A percentile compares a stretch with the other conserved stretches of the same genome.
Evolutionary conservation across 352 stramenopile species (phyloP).

Genomic region (Phytophthora sansomeana): DNA sequence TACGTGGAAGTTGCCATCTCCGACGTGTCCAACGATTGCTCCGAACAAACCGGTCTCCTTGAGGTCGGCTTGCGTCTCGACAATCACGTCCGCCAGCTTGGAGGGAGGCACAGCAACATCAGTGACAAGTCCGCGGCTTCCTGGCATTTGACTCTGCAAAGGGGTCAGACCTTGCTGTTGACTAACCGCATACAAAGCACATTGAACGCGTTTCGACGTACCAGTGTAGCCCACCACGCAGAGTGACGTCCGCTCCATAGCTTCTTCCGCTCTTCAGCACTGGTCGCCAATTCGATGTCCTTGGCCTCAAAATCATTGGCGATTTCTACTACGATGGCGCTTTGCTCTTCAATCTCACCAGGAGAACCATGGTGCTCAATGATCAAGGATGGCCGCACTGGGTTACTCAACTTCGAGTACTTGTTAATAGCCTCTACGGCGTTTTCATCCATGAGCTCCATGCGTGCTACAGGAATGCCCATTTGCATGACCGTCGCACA

Average conservation of each 20-base stretch:
- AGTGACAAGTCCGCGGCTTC: conserved; percentile 87
- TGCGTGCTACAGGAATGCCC: conserved; percentile 85
- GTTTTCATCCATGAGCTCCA: conserved; percentile 87
- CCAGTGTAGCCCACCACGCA: conserved; percentile 83
- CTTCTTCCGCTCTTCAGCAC: conserved; percentile 75
- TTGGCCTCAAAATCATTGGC: conserved; percentile 80
- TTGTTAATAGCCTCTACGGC: conserved; percentile 81
- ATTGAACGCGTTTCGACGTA: conserved; percentile 32
- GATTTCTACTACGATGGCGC: conserved; percentile 84
- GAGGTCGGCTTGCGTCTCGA: conserved; percentile 92
- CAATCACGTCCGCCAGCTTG: conserved; percentile 93
- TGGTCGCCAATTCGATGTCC: conserved; percentile 77
- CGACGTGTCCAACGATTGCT: conserved; percentile 91
- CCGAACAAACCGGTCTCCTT: conserved; percentile 86
- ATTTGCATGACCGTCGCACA: conserved; percentile 85
- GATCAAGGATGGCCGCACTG: conserved; percentile 91
- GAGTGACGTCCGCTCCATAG: conserved; percentile 82
- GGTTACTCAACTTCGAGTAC: conserved; percentile 80
- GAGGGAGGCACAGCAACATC: conserved; percentile 97
- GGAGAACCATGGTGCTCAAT: conserved; percentile 92
- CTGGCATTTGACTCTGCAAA: conserved; percentile 71
- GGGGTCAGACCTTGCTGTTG: neutral
- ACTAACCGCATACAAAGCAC: neutral
- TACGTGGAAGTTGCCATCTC: conserved; percentile 98
- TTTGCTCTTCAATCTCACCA: conserved; percentile 88